These are phyloP conservation scores for Podila minutissima DNA, from an alignment of 192 early-diverging fungal species.

Conservation along the genomic window DNA sequence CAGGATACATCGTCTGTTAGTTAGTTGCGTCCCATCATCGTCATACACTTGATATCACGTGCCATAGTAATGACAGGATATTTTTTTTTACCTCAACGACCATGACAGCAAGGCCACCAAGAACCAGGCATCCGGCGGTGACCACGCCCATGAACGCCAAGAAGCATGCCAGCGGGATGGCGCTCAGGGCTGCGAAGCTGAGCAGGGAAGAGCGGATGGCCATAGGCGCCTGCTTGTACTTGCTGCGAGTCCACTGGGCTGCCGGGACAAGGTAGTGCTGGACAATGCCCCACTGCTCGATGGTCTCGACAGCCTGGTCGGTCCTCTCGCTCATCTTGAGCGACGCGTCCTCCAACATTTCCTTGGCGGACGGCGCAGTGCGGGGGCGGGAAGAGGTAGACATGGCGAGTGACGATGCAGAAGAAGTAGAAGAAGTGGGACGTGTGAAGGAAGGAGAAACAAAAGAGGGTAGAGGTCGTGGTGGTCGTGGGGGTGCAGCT, in stretches of 20 bases:
- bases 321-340: constrained; percentile 16
- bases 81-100: constrained; percentile 26
- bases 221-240: neutral
- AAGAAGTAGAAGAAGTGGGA: neutral
- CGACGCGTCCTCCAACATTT: constrained; percentile 10
- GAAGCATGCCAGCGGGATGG: constrained; percentile 25
- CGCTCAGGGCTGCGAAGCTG: constrained; percentile 16
- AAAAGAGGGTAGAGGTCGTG: neutral
- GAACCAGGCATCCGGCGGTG: constrained; percentile 18
- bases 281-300: constrained; percentile 11
- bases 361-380: neutral
- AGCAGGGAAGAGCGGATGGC: constrained; percentile 2
- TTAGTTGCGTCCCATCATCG: neutral
- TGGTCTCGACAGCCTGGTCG: neutral
- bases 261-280: constrained; percentile 18
- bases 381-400: neutral
- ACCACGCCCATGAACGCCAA: constrained; percentile 23
- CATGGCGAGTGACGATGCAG: neutral
- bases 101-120: constrained; percentile 16
- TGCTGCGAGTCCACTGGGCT: neutral
- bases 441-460: neutral
- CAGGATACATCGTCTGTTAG: neutral
- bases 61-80: too few relatives aligned
- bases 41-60: too few relatives aligned
- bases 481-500: neutral